A percentile compares a stretch with the other conserved stretches of the same genome.
Conservation (phyloP, 768 basidiomycete species). For the Tephrocybe rancida region DNA sequence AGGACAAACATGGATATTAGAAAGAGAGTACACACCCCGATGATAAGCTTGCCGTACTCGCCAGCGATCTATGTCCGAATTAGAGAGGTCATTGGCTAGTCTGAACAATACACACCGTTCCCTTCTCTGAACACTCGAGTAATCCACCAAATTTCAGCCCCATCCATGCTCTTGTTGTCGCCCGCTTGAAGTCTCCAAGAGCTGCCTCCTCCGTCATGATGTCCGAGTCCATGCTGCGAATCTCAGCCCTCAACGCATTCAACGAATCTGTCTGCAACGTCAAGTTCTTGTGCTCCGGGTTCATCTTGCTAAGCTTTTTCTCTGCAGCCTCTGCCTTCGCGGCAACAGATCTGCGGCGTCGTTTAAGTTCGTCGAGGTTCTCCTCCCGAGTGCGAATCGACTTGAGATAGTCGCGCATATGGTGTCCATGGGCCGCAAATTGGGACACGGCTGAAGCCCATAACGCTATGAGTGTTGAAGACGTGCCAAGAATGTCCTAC, state of each 20-base stretch:
- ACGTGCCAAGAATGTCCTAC: slow-evolving; percentile 77
- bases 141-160: slow-evolving; percentile 87
- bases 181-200: slow-evolving; percentile 83
- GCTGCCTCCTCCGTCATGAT: slow-evolving; percentile 83
- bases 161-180: slow-evolving; percentile 69
- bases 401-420: slow-evolving; percentile 78
- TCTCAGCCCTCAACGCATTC: slow-evolving; percentile 73
- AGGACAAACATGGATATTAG: not conserved
- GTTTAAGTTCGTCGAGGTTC: slow-evolving; percentile 72
- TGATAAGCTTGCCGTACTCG: slow-evolving; percentile 54
- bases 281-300: slow-evolving; percentile 85
- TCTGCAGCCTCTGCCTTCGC: slow-evolving; percentile 83
- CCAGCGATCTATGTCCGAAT: slow-evolving; percentile 49
- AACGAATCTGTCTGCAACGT: slow-evolving; percentile 71
- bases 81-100: not conserved
- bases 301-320: slow-evolving; percentile 89
- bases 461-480: slow-evolving; percentile 65
- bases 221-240: slow-evolving; percentile 75
- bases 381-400: slow-evolving; percentile 85
- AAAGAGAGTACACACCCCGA: slow-evolving; percentile 34
- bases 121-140: slow-evolving; percentile 83
- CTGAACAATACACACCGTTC: slow-evolving; percentile 40
- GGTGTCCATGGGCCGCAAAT: slow-evolving; percentile 71
- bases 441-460: slow-evolving; percentile 67
- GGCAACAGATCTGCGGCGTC: slow-evolving; percentile 64